These are phyloP conservation scores for Adansonia gregorii DNA, from an alignment of 441 rosid genomes.

Conservation along the genomic window DNA sequence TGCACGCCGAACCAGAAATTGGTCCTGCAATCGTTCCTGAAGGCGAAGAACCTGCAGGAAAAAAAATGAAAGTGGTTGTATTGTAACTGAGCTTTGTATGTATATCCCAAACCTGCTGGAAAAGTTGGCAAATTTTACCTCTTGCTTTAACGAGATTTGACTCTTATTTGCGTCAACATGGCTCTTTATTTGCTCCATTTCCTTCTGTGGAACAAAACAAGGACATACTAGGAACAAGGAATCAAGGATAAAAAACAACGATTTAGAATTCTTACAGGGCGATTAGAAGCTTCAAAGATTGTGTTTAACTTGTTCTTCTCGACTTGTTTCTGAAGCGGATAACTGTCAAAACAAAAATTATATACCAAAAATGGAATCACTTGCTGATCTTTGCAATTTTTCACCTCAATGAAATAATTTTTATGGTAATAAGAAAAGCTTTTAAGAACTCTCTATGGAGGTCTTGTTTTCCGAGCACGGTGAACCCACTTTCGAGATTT, in stretches of 20 bases:
- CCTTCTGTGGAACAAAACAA: constrained; percentile 36
- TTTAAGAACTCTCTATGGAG: neutral
- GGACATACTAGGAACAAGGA: neutral
- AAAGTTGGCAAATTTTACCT: constrained; percentile 43
- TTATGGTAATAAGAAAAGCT: neutral
- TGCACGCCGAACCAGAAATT: constrained; percentile 43
- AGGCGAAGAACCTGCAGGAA: constrained; percentile 57
- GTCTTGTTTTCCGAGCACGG: neutral
- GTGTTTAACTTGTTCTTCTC: constrained; percentile 41
- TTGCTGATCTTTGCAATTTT: neutral
- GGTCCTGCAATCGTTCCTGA: constrained; percentile 53
- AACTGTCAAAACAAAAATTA: constrained; percentile 35
- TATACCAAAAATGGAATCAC: neutral
- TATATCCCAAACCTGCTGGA: neutral
- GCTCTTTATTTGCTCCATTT: constrained; percentile 44
- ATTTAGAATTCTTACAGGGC: constrained; percentile 36
- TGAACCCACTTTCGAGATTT: constrained; percentile 6
- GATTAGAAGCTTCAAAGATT: constrained; percentile 31
- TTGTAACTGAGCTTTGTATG: constrained; percentile 11
- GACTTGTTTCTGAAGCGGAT: constrained; percentile 37
- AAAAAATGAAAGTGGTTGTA: constrained; percentile 14
- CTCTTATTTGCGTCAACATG: constrained; percentile 35
- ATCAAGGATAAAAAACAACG: neutral
- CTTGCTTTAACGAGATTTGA: constrained; percentile 46
- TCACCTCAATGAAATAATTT: neutral